A percentile compares a stretch with the other conserved stretches of the same genome.
phyloP scores from a whole-genome alignment of 208 protist genomes.

The Endotrypanum monterogeii region DNA sequence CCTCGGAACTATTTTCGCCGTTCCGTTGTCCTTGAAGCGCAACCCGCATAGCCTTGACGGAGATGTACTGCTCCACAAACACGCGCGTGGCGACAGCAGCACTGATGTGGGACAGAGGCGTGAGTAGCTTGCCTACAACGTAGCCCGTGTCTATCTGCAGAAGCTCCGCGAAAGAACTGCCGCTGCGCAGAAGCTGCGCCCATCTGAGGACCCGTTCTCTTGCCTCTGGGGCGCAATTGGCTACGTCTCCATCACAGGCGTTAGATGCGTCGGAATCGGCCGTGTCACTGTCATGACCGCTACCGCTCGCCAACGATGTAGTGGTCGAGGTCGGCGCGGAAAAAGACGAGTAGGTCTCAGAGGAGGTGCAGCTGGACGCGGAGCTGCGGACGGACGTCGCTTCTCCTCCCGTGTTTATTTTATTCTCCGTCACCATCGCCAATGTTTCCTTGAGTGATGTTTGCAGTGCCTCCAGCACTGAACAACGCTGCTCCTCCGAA shows the following conservation, averaged over 20 bases:
- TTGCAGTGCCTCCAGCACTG: conserved; percentile 41
- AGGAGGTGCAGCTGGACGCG: background rate
- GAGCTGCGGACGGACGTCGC: background rate
- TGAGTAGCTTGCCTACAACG: conserved; percentile 27
- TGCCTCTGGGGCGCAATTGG: conserved; percentile 36
- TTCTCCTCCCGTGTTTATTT: background rate
- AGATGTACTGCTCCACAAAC: conserved; percentile 78
- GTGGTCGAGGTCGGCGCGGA: background rate
- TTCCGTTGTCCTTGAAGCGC: conserved; percentile 28
- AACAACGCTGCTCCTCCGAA: conserved; percentile 30
- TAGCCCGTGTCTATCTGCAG: conserved; percentile 34
- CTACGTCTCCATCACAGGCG: background rate
- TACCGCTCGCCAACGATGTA: background rate
- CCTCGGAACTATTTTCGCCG: background rate
- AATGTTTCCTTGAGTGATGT: conserved; percentile 33
- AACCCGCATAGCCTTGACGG: conserved; percentile 73
- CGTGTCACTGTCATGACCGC: conserved; percentile 2
- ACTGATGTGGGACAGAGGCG: conserved; percentile 37
- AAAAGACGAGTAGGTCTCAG: background rate
- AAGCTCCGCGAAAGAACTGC: conserved; percentile 31
- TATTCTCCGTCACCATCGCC: conserved; percentile 27
- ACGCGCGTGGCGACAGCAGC: conserved; percentile 62
- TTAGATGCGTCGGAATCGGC: conserved; percentile 2
- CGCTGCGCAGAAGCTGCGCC: conserved; percentile 38
- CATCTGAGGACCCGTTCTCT: conserved; percentile 38